Evolutionary conservation across 106 monocot species (phyloP).

Genomic region (Dactylorhiza incarnata): DNA sequence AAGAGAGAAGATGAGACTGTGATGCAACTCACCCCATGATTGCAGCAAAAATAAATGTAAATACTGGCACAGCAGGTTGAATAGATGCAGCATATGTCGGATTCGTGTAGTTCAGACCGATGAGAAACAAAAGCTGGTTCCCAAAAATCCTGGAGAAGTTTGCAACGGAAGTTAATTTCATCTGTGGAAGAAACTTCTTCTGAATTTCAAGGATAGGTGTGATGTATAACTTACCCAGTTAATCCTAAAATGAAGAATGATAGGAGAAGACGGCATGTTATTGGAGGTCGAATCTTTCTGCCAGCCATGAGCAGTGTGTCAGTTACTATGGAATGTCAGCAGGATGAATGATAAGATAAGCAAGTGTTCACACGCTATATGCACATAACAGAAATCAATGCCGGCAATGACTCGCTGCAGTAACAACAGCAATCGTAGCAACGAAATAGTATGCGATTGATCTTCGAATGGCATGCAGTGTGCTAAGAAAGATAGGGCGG

Average conservation of each 20-base stretch:
- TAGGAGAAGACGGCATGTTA: conserved; percentile 48
- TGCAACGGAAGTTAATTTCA: conserved; percentile 4
- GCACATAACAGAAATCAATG: too few species aligned
- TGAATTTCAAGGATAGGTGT: background rate
- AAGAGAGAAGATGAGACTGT: background rate
- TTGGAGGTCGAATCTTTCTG: conserved; percentile 48
- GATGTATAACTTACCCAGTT: conserved; percentile 50
- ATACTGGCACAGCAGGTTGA: conserved; percentile 83
- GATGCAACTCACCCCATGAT: conserved; percentile 50
- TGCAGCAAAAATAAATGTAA: conserved; percentile 75
- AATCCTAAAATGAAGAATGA: conserved; percentile 87
- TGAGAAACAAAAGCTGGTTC: conserved; percentile 82
- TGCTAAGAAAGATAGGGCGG: background rate
- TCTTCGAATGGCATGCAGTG: background rate
- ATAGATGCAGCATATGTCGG: conserved; percentile 88
- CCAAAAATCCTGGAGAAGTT: conserved; percentile 62
- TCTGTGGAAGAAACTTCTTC: background rate
- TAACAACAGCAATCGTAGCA: too few species aligned
- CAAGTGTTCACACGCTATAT: too few species aligned
- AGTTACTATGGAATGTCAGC: too few species aligned
- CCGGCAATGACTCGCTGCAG: too few species aligned
- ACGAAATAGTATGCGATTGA: too few species aligned
- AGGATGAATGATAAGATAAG: too few species aligned
- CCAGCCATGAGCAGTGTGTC: conserved; percentile 7
- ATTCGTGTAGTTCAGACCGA: conserved; percentile 87